Evolutionary conservation across 2,329 filamentous ascomycete genomes (phyloP).

Genomic region (Diaporthe batatas): DNA sequence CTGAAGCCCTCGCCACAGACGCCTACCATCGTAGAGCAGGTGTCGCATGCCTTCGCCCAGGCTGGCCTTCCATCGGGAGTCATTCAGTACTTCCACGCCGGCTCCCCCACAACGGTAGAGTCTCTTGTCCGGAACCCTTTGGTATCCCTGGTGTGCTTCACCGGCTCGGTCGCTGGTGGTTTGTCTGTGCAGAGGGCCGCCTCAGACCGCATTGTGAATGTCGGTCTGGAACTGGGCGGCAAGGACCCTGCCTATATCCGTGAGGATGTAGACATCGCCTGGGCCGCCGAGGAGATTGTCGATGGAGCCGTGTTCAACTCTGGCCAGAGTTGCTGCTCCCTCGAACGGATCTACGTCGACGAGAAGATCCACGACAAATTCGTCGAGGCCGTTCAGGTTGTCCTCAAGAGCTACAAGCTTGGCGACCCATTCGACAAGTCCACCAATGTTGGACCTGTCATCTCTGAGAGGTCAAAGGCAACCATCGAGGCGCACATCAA

Average conservation of each 20-base stretch:
- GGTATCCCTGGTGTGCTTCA: conserved; percentile 90
- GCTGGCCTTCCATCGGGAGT: conserved; percentile 87
- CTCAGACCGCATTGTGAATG: conserved; percentile 84
- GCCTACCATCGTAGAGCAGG: conserved; percentile 89
- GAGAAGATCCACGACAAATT: conserved; percentile 87
- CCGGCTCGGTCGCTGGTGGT: conserved; percentile 90
- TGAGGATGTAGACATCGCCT: conserved; percentile 86
- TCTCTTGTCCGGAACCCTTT: conserved; percentile 81
- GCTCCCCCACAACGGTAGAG: conserved; percentile 82
- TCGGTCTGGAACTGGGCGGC: conserved; percentile 92
- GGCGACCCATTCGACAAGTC: conserved; percentile 86
- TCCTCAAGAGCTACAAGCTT: conserved; percentile 84
- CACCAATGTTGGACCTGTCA: conserved; percentile 89
- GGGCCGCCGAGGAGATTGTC: conserved; percentile 94
- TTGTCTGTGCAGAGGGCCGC: conserved; percentile 88
- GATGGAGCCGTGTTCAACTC: conserved; percentile 98
- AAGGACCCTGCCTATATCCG: conserved; percentile 95
- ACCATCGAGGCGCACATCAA: conserved; percentile 83
- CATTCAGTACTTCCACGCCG: conserved; percentile 92
- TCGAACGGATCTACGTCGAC: conserved; percentile 93
- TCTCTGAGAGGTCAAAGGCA: conserved; percentile 83
- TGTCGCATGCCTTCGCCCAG: conserved; percentile 80
- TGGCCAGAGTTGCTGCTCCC: conserved; percentile 95
- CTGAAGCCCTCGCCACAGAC: conserved; percentile 96
- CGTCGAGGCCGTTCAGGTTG: conserved; percentile 81